These are phyloP conservation scores for Cyanodermella asteris DNA, from an alignment of 2,329 filamentous ascomycete genomes.

Conservation along the genomic window DNA sequence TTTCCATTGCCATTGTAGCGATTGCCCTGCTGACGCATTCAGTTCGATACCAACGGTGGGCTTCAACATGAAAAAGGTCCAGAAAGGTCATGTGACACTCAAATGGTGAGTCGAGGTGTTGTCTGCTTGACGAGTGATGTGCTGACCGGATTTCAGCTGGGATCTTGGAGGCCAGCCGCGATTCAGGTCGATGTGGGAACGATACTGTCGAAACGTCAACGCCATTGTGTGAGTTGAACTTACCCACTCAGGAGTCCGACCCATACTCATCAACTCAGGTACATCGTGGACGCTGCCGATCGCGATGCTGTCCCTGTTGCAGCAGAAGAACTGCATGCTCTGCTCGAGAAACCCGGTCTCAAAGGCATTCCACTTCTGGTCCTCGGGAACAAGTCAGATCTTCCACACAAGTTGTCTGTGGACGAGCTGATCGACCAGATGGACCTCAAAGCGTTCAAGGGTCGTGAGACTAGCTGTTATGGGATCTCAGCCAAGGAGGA, in stretches of 20 bases:
- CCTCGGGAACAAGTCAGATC: conserved; percentile 90
- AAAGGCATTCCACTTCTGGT: conserved; percentile 83
- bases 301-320: conserved; percentile 58
- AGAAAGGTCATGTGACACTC: conserved; percentile 91
- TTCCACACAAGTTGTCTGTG: conserved; percentile 73
- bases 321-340: conserved; percentile 73
- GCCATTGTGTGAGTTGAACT: conserved; percentile 52
- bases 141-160: conserved; percentile 36
- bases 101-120: conserved; percentile 45
- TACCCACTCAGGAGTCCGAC: conserved; percentile 2
- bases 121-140: conserved; percentile 1
- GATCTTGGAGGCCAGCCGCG: conserved; percentile 91
- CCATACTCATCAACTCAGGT: conserved; percentile 26
- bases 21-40: conserved; percentile 15
- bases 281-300: conserved; percentile 94
- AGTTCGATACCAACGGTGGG: conserved; percentile 97
- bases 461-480: conserved; percentile 93
- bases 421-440: conserved; percentile 89
- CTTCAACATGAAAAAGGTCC: conserved; percentile 97
- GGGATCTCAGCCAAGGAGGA: conserved; percentile 97
- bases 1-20: conserved; percentile 5
- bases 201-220: conserved; percentile 92
- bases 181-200: conserved; percentile 98
- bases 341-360: conserved; percentile 66
- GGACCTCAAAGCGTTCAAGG: conserved; percentile 69